Base-by-base conservation (phyloP, 805 yeast species). In the Saccharomycopsis sp. region DNA sequence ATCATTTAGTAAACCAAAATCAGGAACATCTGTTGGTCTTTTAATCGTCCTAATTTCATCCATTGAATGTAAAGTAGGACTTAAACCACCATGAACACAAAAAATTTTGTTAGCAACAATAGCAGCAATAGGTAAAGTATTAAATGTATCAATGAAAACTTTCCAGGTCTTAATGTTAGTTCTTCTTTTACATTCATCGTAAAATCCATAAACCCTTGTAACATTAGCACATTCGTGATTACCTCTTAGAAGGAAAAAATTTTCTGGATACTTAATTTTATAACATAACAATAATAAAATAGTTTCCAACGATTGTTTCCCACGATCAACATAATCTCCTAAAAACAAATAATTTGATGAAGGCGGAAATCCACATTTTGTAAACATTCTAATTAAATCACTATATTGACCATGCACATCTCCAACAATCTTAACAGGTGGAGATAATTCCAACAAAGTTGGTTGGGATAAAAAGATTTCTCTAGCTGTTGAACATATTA, bases 371-470 rank as follows among this genome's bases (percentile, higher is more conserved):
- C 98, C 98, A 64, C 97, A 88, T 64, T 87, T 81, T 42, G 94
- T 86, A 61, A 92, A 86, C 45, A 92, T 71, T 50, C 98, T 74
- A 49, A 92, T 75, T 47, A 92, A 67, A 61, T 92, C 98, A 38
- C 83, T 82, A 57, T 80, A 92, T 61, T 92, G 98, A 23, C 98
- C 98, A 60, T 92, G 98, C 23, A 92, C 94, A 58, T 92, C 98
- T 32, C 92, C 92, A 5, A 82, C 89, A 44, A 83, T 73, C 56
- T 83, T 83, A 3, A 82, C 89, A 0, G 92, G 88, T 1, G 92
- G 47, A 3, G 84, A 74, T 46, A 89, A 67, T 58, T 92, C 97
- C 44, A 89, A 66, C 39, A 89, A 62, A 4, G 96, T 72, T 4
- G 98, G 98, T 58, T 92, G 97, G 40, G 83, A 73, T 42, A 92